Evolutionary conservation across 225 moss, liverwort and hornwort species (phyloP), one percentile per base, ranked within the genome.

Genomic region (Takakia lepidozioides): DNA sequence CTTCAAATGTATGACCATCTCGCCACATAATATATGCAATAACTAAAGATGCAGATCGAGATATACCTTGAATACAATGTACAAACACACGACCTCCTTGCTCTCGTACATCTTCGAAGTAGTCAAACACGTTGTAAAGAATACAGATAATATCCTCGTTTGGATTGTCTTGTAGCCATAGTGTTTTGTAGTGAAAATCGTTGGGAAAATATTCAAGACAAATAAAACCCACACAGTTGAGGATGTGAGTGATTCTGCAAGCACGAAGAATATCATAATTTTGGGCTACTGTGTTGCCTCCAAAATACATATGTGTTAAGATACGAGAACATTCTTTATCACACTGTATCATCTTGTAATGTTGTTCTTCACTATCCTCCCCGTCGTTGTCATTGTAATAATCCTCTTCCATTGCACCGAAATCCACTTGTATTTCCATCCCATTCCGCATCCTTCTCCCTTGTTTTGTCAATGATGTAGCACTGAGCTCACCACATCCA

Each of bases 101-200:
- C 4, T 79, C 78, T 17, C 66, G 75, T 2, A 93, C 86, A 24
- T 93, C 88, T 60, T 93, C 93, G 54, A 93, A 61, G 41, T 71
- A 83, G 48, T 93, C 93, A 58, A 93, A 93, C 37, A 88, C 88
- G 44, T 88, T 78, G 6, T 93, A 93, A 3, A 93, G 56, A 35
- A 93, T 58, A 16, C 80, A 88, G 15, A 58, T 73, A 2, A 93
- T 71, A 54, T 93, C 93, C 74, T 93, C 93, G 38, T 76, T 78
- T 38, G 88, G 81, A 55, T 85, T 81, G 29, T 93, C 93, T 76
- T 86, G 83, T 20, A 93, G 85, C 93, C 93, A 93, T 29, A 88
- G 57, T n/a, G 83, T 80, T 65, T 74, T 81, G 43, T 93, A 93
- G 0, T 83, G 69, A 16, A 93, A 86, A 19, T 65, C 63, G 47